Evolutionary conservation across 1,139 yeast species (phyloP).

Genomic region (Hemisphaericaspora lyxosophila): DNA sequence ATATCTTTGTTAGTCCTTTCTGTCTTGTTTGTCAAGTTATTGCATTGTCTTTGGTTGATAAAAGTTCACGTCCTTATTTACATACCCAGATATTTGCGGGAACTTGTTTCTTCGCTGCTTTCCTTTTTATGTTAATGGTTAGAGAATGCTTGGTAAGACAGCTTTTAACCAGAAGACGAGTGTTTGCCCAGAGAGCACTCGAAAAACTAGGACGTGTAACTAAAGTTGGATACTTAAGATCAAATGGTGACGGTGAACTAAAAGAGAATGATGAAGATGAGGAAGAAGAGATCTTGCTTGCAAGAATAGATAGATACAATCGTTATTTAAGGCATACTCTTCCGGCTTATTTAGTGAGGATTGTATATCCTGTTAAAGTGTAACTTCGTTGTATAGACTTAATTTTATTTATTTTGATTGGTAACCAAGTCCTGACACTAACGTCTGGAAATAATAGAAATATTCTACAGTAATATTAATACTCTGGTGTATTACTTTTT

Average conservation of each 20-base stretch:
- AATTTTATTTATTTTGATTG: neutral
- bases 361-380: conserved; percentile 26
- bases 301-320: conserved; percentile 22
- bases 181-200: conserved; percentile 10
- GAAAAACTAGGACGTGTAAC: conserved; percentile 7
- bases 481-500: conserved; percentile 2
- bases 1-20: conserved; percentile 45
- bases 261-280: conserved; percentile 10
- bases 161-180: conserved; percentile 16
- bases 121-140: conserved; percentile 28
- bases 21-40: conserved; percentile 51
- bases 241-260: conserved; percentile 5
- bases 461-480: too few species aligned
- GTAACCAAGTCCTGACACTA: neutral
- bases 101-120: conserved; percentile 36
- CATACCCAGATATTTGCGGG: conserved; percentile 66
- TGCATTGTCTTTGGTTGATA: conserved; percentile 44
- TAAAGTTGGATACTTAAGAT: conserved; percentile 12
- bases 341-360: conserved; percentile 17
- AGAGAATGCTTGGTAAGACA: conserved; percentile 33
- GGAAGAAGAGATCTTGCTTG: conserved; percentile 16
- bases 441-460: too few species aligned
- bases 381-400: conserved; percentile 10
- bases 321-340: conserved; percentile 15
- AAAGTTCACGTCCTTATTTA: conserved; percentile 44